Conservation (phyloP, 1,139 yeast species). For the Magnusiomyces suaveolens region DNA sequence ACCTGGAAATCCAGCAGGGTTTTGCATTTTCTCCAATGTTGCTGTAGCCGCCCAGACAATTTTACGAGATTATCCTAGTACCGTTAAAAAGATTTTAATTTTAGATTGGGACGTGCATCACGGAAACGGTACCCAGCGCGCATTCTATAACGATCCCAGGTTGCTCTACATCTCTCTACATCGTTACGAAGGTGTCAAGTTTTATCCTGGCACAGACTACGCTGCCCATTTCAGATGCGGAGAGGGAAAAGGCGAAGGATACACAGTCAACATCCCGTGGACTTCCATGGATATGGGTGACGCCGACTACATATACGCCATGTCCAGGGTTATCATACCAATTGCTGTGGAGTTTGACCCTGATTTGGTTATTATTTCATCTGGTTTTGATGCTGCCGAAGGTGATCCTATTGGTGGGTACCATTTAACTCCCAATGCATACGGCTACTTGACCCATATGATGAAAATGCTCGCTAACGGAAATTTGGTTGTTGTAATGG, state of each 20-base stretch:
- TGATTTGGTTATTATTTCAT: slow-evolving; percentile 81
- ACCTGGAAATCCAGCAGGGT: slow-evolving; percentile 94
- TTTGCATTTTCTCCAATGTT: slow-evolving; percentile 90
- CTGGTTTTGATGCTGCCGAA: slow-evolving; percentile 98
- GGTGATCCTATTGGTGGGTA: slow-evolving; percentile 98
- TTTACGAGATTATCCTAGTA: slow-evolving; percentile 73
- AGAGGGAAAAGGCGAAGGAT: slow-evolving; percentile 78
- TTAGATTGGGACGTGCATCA: slow-evolving; percentile 98
- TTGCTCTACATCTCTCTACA: slow-evolving; percentile 87
- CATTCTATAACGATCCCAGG: slow-evolving; percentile 79
- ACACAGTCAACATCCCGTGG: slow-evolving; percentile 89
- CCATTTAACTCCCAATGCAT: slow-evolving; percentile 90
- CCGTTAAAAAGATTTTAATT: slow-evolving; percentile 72
- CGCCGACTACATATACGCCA: slow-evolving; percentile 91
- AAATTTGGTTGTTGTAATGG: slow-evolving; percentile 77
- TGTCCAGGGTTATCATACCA: slow-evolving; percentile 80
- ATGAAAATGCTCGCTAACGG: slow-evolving; percentile 83
- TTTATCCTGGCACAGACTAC: slow-evolving; percentile 84
- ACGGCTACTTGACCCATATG: slow-evolving; percentile 93
- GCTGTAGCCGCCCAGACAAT: slow-evolving; percentile 93
- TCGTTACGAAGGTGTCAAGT: slow-evolving; percentile 83
- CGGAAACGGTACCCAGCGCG: slow-evolving; percentile 95
- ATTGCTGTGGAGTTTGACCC: slow-evolving; percentile 84
- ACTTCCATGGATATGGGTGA: slow-evolving; percentile 87
- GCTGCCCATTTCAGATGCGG: slow-evolving; percentile 79